Percentiles rank a stretch among this genome's conserved stretches.
Evolutionary conservation across 805 yeast species (phyloP).

Genomic region (Saccharomycopsis sp.): DNA sequence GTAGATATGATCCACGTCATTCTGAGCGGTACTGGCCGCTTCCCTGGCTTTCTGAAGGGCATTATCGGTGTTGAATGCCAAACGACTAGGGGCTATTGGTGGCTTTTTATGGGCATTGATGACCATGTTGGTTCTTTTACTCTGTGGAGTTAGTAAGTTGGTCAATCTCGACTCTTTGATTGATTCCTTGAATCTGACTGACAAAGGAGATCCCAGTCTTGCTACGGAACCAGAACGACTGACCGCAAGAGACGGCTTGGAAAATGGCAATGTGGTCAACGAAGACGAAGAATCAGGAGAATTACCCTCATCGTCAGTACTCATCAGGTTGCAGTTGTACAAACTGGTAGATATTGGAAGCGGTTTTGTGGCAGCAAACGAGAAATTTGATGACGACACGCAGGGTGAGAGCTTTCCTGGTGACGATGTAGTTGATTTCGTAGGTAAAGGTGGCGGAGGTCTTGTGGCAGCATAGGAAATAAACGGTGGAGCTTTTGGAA

Average conservation of each 20-base stretch:
- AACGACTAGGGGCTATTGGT: background rate
- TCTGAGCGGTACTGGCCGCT: background rate
- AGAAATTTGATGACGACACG: background rate
- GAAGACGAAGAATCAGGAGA: background rate
- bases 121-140: background rate
- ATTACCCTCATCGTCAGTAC: background rate
- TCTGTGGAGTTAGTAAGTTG: background rate
- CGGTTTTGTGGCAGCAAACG: background rate
- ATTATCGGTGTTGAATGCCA: background rate
- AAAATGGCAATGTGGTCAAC: background rate
- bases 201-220: background rate
- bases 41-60: background rate
- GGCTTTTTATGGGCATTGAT: background rate
- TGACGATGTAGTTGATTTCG: background rate
- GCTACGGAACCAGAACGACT: background rate
- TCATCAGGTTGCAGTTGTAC: background rate
- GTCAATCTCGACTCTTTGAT: background rate
- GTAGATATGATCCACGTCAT: background rate
- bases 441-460: background rate
- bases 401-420: background rate
- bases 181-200: background rate
- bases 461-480: background rate
- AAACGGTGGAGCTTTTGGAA: background rate
- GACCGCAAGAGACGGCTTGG: background rate
- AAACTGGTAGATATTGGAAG: background rate